These are phyloP conservation scores for Sclerotinia sclerotiorum DNA, from an alignment of 2,329 filamentous ascomycete genomes.

Conservation along the genomic window DNA sequence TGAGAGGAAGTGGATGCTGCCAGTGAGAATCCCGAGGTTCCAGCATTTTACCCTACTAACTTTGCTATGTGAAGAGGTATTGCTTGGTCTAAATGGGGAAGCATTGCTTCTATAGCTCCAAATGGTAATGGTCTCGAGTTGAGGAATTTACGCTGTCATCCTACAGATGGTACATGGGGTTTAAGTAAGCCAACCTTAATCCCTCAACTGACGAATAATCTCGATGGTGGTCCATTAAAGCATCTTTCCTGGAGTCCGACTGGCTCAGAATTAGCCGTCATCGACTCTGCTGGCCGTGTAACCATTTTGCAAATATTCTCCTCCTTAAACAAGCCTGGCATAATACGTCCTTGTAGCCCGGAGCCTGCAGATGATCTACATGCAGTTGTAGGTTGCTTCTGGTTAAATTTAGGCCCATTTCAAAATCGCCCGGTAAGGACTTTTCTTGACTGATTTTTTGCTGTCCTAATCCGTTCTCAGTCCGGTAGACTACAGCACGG, in stretches of 20 bases:
- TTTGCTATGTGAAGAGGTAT: conserved; percentile 59
- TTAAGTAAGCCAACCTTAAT: conserved; percentile 70
- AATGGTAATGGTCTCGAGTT: conserved; percentile 72
- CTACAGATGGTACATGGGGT: conserved; percentile 70
- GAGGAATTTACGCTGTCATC: conserved; percentile 68
- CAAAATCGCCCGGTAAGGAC: conserved; percentile 36
- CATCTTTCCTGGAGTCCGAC: conserved; percentile 79
- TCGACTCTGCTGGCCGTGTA: conserved; percentile 77
- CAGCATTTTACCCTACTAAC: background rate
- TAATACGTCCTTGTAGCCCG: conserved; percentile 60
- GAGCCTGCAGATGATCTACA: conserved; percentile 74
- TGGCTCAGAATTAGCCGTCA: conserved; percentile 76
- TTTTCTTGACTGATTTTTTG: background rate
- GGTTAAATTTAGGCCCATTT: conserved; percentile 56
- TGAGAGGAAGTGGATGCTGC: conserved; percentile 73
- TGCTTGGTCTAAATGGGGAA: conserved; percentile 85
- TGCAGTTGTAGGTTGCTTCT: conserved; percentile 79
- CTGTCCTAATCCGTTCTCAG: conserved; percentile 29
- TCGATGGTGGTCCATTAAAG: conserved; percentile 65
- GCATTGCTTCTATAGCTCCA: conserved; percentile 75
- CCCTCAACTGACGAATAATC: conserved; percentile 59
- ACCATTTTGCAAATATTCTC: conserved; percentile 70
- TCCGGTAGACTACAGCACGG: conserved; percentile 50
- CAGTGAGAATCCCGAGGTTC: conserved; percentile 58
- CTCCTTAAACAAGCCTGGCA: conserved; percentile 69